These are phyloP conservation scores for Coemansia umbellata DNA, from an alignment of 192 early-diverging fungal species.

Conservation along the genomic window DNA sequence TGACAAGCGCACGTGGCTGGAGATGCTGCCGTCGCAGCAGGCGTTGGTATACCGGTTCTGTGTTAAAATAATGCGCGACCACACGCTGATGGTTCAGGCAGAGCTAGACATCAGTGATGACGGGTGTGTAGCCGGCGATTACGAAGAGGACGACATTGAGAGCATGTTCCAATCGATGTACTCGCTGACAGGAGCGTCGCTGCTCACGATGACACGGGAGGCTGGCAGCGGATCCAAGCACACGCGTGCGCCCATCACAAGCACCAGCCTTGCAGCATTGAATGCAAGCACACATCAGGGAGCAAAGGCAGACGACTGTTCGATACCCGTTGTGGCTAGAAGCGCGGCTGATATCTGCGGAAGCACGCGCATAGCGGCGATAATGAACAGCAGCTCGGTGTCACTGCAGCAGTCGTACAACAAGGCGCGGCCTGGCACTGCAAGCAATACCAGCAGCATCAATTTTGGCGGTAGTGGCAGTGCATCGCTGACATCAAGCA, in stretches of 20 bases:
- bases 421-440: too few relatives aligned
- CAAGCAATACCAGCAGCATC: not conserved
- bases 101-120: too few relatives aligned
- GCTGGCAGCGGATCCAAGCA: not conserved
- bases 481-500: not conserved
- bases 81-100: conserved; percentile 9
- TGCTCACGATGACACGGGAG: conserved; percentile 9
- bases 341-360: too few relatives aligned
- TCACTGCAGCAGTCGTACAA: not conserved
- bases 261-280: not conserved
- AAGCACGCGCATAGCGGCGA: not conserved
- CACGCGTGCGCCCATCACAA: not conserved
- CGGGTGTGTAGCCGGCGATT: too few relatives aligned
- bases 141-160: not conserved
- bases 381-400: not conserved
- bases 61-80: conserved; percentile 11
- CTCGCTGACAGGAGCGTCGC: conserved; percentile 13
- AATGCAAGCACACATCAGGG: too few relatives aligned
- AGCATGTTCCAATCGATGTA: conserved; percentile 18
- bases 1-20: conserved; percentile 14
- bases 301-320: too few relatives aligned
- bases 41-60: conserved; percentile 14
- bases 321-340: not conserved
- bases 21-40: conserved; percentile 12
- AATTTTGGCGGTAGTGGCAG: not conserved